Percentiles rank a stretch among this genome's conserved stretches.
Conservation (phyloP, 257 asterid genomes). For the Petrea volubilis region DNA sequence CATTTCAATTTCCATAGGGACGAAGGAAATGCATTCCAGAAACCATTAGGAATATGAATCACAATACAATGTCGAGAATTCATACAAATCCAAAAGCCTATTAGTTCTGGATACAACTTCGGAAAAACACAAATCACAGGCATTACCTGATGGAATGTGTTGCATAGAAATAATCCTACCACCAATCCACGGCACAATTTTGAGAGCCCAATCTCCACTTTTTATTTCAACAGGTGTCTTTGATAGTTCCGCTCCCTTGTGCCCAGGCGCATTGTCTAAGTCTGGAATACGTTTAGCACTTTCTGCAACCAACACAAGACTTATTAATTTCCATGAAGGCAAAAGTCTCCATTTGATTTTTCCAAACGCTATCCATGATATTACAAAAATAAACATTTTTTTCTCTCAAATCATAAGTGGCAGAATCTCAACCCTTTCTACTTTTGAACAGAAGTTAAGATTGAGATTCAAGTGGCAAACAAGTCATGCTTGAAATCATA, state of each 20-base stretch:
- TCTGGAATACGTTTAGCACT: constrained; percentile 70
- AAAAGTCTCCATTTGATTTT: constrained; percentile 2
- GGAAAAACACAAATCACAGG: constrained; percentile 1
- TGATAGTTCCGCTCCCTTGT: constrained; percentile 75
- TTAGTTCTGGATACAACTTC: constrained; percentile 2
- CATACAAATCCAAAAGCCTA: not conserved
- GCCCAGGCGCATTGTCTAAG: constrained; percentile 51
- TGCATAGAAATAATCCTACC: constrained; percentile 95
- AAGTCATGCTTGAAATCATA: not conserved
- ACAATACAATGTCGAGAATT: not conserved
- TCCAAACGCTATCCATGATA: not conserved
- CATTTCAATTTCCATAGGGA: no score
- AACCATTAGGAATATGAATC: not conserved
- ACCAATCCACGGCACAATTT: constrained; percentile 94
- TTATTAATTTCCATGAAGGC: constrained; percentile 5
- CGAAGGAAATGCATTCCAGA: not conserved
- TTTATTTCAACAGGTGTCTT: constrained; percentile 70
- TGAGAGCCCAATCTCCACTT: constrained; percentile 85
- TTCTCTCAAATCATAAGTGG: not conserved
- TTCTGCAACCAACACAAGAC: constrained; percentile 50
- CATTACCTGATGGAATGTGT: constrained; percentile 84
- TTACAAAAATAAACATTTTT: no score
- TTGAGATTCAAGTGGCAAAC: not conserved
- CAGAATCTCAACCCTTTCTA: not conserved
- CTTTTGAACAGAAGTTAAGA: not conserved